Evolutionary conservation across 106 monocot genomes (phyloP).

Genomic region (Allium cepa): DNA sequence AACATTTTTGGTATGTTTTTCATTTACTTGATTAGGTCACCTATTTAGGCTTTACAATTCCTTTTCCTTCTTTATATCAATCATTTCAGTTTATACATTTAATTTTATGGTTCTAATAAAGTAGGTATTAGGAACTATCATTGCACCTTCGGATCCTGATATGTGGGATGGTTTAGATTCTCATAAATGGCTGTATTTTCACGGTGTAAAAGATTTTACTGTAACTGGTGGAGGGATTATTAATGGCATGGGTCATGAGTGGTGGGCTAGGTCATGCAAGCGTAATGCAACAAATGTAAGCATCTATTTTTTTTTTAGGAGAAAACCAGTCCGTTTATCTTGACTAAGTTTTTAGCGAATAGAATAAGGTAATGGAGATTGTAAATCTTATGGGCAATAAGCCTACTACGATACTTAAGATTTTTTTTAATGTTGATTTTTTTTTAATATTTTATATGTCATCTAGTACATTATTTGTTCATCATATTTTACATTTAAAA

Average conservation of each 20-base stretch:
- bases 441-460: too few relatives aligned
- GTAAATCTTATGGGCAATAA: too few relatives aligned
- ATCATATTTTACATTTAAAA: not conserved
- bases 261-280: constrained; percentile 89
- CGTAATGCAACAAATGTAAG: constrained; percentile 48
- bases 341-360: not conserved
- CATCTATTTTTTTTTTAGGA: not conserved
- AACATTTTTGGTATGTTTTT: constrained; percentile 37
- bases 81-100: not conserved
- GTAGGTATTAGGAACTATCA: constrained; percentile 55
- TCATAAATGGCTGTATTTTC: constrained; percentile 52
- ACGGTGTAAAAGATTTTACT: constrained; percentile 23
- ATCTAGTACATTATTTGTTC: too few relatives aligned
- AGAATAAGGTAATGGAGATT: too few relatives aligned
- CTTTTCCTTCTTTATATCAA: not conserved
- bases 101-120: not conserved
- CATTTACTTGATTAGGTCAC: too few relatives aligned
- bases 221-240: constrained; percentile 42
- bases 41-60: not conserved
- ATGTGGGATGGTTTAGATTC: constrained; percentile 34
- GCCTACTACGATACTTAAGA: too few relatives aligned
- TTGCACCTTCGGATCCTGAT: constrained; percentile 61
- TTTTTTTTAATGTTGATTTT: too few relatives aligned
- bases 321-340: not conserved
- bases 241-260: constrained; percentile 54